Conservation (phyloP, 495 filamentous ascomycete genomes). For the Neurospora hispaniola region DNA sequence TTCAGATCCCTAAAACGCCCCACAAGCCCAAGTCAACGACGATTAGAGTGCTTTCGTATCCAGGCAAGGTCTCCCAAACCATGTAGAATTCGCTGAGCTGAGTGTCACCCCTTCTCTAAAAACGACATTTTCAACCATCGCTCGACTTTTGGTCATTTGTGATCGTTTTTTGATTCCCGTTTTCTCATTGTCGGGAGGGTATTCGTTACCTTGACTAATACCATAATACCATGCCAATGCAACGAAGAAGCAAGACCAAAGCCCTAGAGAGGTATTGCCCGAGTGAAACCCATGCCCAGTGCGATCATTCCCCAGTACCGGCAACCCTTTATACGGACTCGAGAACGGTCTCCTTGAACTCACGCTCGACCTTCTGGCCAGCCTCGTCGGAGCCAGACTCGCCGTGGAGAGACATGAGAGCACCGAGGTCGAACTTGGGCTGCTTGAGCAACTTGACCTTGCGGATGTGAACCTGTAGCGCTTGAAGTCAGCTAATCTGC, state of each 20-base stretch:
- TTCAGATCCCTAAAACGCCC: neutral
- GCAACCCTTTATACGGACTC: constrained; percentile 69
- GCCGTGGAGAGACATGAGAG: constrained; percentile 87
- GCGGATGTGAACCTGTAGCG: constrained; percentile 85
- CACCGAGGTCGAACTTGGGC: constrained; percentile 97
- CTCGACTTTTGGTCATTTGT: constrained; percentile 21
- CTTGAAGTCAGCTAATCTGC: constrained; percentile 8
- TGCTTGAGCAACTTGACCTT: constrained; percentile 98
- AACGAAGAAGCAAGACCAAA: constrained; percentile 39
- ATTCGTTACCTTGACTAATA: constrained; percentile 37
- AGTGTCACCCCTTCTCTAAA: neutral
- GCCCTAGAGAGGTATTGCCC: constrained; percentile 41
- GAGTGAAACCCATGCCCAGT: constrained; percentile 38
- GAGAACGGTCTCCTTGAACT: constrained; percentile 96
- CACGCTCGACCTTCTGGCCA: constrained; percentile 96
- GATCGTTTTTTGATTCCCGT: constrained; percentile 29
- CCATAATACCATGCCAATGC: constrained; percentile 46
- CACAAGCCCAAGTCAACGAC: neutral
- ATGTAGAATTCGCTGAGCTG: constrained; percentile 3
- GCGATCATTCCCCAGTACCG: constrained; percentile 31
- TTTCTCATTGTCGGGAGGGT: constrained; percentile 22
- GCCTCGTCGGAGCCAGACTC: constrained; percentile 93
- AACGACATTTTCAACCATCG: constrained; percentile 4
- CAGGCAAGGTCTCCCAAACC: neutral
- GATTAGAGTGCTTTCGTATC: neutral